Conservation (phyloP, 257 asterid genomes). For the Plantago elongata region DNA sequence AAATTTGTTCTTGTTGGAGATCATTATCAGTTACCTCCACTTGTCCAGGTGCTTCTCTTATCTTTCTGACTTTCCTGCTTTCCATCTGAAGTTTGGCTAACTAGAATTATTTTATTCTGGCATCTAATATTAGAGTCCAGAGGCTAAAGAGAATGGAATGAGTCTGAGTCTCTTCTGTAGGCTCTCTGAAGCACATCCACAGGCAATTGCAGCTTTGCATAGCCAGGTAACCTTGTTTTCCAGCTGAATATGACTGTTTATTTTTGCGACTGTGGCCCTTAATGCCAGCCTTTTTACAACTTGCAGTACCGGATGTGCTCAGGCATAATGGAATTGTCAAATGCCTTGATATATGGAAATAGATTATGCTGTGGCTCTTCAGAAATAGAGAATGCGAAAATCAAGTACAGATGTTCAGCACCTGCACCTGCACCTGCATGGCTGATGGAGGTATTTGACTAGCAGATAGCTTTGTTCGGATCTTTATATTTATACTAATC, state of each 20-base stretch:
- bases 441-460: slow-evolving; percentile 61
- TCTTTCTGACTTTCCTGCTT: slow-evolving; percentile 17
- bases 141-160: slow-evolving; percentile 95
- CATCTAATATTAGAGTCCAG: slow-evolving; percentile 60
- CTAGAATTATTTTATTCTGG: slow-evolving; percentile 22
- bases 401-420: slow-evolving; percentile 44
- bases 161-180: slow-evolving; percentile 80
- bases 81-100: slow-evolving; percentile 20
- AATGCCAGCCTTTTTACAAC: slow-evolving; percentile 26
- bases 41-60: slow-evolving; percentile 69
- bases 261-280: slow-evolving; percentile 13
- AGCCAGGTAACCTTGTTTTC: slow-evolving; percentile 59
- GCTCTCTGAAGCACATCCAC: slow-evolving; percentile 97
- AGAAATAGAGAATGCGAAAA: slow-evolving; percentile 72
- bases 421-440: slow-evolving; percentile 61
- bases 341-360: slow-evolving; percentile 86
- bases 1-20: slow-evolving; percentile 97
- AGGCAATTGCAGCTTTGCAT: slow-evolving; percentile 89
- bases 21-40: slow-evolving; percentile 97
- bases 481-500: not conserved
- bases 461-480: slow-evolving; percentile 9
- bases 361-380: slow-evolving; percentile 84
- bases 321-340: slow-evolving; percentile 85
- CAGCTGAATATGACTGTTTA: slow-evolving; percentile 2
- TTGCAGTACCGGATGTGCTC: slow-evolving; percentile 97